Percentiles rank a stretch among this genome's conserved stretches.
phyloP scores from a whole-genome alignment of 2,329 filamentous ascomycete species.

The Aspergillus fumigatiaffinis region DNA sequence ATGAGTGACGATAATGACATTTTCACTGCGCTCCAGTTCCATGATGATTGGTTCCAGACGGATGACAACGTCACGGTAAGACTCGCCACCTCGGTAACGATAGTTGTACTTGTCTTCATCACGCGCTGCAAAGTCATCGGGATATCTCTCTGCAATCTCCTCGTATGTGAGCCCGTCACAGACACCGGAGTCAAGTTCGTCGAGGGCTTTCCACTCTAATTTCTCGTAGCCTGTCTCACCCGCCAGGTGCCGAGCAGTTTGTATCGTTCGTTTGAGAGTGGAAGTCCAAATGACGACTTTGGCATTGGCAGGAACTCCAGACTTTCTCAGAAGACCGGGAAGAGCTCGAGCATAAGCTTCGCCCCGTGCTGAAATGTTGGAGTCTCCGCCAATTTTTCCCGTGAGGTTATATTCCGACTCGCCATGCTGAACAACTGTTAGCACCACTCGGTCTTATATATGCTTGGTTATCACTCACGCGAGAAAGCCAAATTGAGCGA shows the following conservation, averaged over 20 bases:
- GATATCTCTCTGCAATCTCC: constrained; percentile 85
- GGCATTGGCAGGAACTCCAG: constrained; percentile 67
- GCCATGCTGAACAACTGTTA: constrained; percentile 63
- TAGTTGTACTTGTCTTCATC: constrained; percentile 99
- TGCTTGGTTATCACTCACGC: constrained; percentile 55
- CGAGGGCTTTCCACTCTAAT: constrained; percentile 96
- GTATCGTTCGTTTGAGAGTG: constrained; percentile 78
- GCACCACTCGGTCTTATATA: not conserved
- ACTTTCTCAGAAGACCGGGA: constrained; percentile 77
- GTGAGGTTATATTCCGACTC: constrained; percentile 90
- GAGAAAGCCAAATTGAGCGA: constrained; percentile 91
- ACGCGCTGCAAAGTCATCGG: constrained; percentile 90
- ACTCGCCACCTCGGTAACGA: constrained; percentile 93
- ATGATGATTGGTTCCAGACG: constrained; percentile 98
- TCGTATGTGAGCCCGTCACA: constrained; percentile 96
- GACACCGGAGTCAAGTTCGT: constrained; percentile 93
- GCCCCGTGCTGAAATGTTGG: constrained; percentile 78
- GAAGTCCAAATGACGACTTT: constrained; percentile 72
- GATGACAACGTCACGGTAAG: constrained; percentile 94
- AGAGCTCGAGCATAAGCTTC: constrained; percentile 82
- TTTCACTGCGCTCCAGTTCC: constrained; percentile 93
- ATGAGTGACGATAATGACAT: constrained; percentile 96
- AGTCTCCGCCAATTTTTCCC: constrained; percentile 90
- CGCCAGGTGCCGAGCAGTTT: constrained; percentile 80
- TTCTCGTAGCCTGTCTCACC: constrained; percentile 72